Evolutionary conservation across 1,284 basidiomycete species (phyloP).

Genomic region (Fomitopsis schrenkii): DNA sequence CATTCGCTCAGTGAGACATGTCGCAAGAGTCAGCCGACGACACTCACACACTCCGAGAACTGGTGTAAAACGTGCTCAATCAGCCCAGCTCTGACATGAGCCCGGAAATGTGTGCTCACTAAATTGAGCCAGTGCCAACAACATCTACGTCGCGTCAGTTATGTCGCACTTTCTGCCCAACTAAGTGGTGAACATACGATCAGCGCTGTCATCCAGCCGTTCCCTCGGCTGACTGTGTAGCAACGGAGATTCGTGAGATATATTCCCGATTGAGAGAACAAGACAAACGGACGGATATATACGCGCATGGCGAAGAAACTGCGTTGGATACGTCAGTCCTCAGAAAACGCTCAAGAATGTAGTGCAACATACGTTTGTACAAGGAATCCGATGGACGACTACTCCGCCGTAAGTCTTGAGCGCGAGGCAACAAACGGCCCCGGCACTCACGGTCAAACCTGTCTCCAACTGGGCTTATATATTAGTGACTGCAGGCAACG

Average conservation of each 20-base stretch:
- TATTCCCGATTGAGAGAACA: too few species aligned
- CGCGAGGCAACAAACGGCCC: neutral
- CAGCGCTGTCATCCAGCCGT: neutral
- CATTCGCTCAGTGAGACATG: too few species aligned
- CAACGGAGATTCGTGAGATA: neutral
- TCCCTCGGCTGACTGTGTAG: slow-evolving; percentile 1
- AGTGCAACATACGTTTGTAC: neutral
- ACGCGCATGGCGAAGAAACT: slow-evolving; percentile 7
- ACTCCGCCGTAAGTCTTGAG: neutral
- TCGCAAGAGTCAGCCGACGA: neutral
- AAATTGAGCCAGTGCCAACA: neutral
- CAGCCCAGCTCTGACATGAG: neutral
- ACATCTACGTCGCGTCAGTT: neutral
- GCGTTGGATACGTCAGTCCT: neutral
- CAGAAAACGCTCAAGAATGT: neutral
- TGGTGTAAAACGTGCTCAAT: neutral
- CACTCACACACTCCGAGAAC: neutral
- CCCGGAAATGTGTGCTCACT: neutral
- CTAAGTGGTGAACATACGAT: neutral
- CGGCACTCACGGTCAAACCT: too few species aligned
- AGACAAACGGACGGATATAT: neutral
- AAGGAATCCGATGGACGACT: slow-evolving; percentile 3
- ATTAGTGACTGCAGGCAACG: neutral
- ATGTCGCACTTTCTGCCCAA: too few species aligned
- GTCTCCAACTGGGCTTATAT: neutral